A percentile compares a stretch with the other conserved stretches of the same genome.
Evolutionary conservation across 805 yeast species (phyloP).

Genomic region (Cyberlindnera sargentensis): DNA sequence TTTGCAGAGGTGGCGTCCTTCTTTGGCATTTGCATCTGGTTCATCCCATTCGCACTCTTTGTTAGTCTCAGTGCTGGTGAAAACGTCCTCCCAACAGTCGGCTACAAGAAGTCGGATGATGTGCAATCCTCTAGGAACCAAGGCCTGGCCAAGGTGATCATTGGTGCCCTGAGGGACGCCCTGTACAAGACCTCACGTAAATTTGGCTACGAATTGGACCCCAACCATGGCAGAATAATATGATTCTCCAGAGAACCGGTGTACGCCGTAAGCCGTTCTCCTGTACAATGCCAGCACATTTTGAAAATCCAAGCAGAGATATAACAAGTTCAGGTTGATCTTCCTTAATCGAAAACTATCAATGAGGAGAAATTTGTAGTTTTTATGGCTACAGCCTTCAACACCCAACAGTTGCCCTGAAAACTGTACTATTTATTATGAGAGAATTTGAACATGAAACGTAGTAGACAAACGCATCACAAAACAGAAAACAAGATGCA

Average conservation of each 20-base stretch:
- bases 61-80: conserved; percentile 91
- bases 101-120: conserved; percentile 23
- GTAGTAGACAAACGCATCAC: neutral
- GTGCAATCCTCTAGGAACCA: conserved; percentile 33
- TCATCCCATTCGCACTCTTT: conserved; percentile 86
- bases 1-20: conserved; percentile 92
- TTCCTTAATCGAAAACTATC: too few relatives aligned
- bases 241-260: conserved; percentile 9
- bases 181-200: conserved; percentile 39
- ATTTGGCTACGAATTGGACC: conserved; percentile 63
- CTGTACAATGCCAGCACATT: too few relatives aligned
- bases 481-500: conserved; percentile 1
- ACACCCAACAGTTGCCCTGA: too few relatives aligned
- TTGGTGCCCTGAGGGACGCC: conserved; percentile 43
- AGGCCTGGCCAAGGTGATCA: conserved; percentile 64
- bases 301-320: neutral
- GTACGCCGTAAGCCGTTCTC: too few relatives aligned
- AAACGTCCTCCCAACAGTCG: conserved; percentile 61
- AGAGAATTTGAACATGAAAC: neutral
- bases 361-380: too few relatives aligned
- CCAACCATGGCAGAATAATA: conserved; percentile 43
- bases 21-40: conserved; percentile 86
- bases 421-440: too few relatives aligned
- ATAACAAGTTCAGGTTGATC: neutral
- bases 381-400: neutral